phyloP scores from a whole-genome alignment of 345 rosid genomes.

The Durio zibethinus region DNA sequence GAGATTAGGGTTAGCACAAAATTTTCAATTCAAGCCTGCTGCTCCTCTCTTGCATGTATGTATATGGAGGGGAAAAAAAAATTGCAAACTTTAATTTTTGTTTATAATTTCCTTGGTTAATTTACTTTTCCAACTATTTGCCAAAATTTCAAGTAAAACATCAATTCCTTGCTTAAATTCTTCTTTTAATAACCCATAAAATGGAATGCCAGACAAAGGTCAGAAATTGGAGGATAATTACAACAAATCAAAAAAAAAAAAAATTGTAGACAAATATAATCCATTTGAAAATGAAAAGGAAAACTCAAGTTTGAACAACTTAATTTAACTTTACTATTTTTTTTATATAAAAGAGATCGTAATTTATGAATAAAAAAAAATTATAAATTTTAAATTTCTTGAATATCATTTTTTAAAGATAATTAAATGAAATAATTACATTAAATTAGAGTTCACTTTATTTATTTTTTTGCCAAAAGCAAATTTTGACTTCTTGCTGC shows the following conservation, averaged over 20 bases:
- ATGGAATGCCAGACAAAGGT: not conserved
- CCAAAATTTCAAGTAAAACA: not conserved
- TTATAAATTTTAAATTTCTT: too few relatives aligned
- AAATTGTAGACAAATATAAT: too few relatives aligned
- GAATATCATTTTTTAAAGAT: too few relatives aligned
- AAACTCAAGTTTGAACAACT: not conserved
- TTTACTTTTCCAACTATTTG: not conserved
- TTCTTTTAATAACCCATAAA: not conserved
- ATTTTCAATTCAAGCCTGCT: not conserved
- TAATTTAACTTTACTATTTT: not conserved
- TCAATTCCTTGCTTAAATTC: not conserved
- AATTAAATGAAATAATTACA: too few relatives aligned
- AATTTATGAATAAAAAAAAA: too few relatives aligned
- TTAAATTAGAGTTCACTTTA: too few relatives aligned
- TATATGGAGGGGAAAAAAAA: not conserved
- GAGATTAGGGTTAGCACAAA: too few relatives aligned
- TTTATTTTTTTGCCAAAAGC: not conserved
- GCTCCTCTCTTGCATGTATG: too few relatives aligned
- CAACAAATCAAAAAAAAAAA: not conserved
- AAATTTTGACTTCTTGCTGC: not conserved
- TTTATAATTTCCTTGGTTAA: not conserved
- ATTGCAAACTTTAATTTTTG: not conserved
- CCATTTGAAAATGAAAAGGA: not conserved
- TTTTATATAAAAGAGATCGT: too few relatives aligned
- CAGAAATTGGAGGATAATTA: not conserved